phyloP scores from a whole-genome alignment of 2,329 filamentous ascomycete genomes.

The Thyridium curvatum region DNA sequence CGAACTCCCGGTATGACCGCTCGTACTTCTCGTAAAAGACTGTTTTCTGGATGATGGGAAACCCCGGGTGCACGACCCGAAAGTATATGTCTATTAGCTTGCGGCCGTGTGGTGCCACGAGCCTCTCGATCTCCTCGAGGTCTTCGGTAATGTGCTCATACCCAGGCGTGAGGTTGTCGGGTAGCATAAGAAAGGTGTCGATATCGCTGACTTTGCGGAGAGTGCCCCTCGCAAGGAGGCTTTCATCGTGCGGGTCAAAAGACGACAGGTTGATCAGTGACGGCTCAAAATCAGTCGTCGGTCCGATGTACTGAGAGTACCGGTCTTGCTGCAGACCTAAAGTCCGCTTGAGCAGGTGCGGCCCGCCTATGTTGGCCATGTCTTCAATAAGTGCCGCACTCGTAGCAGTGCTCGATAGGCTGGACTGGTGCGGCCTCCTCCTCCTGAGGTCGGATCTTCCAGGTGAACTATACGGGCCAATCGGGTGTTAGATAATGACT shows the following conservation, averaged over 20 bases:
- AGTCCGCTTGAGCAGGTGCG: constrained; percentile 60
- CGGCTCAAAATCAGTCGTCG: constrained; percentile 77
- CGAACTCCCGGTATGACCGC: constrained; percentile 50
- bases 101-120: constrained; percentile 57
- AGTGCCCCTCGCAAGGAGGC: constrained; percentile 60
- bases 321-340: constrained; percentile 72
- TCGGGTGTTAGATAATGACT: constrained; percentile 36
- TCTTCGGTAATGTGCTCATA: constrained; percentile 65
- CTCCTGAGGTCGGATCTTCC: constrained; percentile 48
- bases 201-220: constrained; percentile 70
- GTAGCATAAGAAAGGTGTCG: constrained; percentile 76
- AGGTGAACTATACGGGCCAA: constrained; percentile 48
- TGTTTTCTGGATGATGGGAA: constrained; percentile 53
- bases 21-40: constrained; percentile 57
- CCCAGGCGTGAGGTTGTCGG: constrained; percentile 66
- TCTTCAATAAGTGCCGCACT: constrained; percentile 62
- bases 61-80: constrained; percentile 51
- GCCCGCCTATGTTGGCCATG: constrained; percentile 64
- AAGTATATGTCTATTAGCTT: constrained; percentile 64
- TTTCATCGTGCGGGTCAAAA: constrained; percentile 78
- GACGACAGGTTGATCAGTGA: constrained; percentile 75
- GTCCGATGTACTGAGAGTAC: constrained; percentile 77
- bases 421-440: constrained; percentile 48
- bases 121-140: constrained; percentile 61
- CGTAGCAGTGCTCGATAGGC: constrained; percentile 54